A percentile compares a stretch with the other conserved stretches of the same genome.
These are phyloP conservation scores for Fragosphaeria purpurea DNA, from an alignment of 2,329 filamentous ascomycete species.

Conservation along the genomic window DNA sequence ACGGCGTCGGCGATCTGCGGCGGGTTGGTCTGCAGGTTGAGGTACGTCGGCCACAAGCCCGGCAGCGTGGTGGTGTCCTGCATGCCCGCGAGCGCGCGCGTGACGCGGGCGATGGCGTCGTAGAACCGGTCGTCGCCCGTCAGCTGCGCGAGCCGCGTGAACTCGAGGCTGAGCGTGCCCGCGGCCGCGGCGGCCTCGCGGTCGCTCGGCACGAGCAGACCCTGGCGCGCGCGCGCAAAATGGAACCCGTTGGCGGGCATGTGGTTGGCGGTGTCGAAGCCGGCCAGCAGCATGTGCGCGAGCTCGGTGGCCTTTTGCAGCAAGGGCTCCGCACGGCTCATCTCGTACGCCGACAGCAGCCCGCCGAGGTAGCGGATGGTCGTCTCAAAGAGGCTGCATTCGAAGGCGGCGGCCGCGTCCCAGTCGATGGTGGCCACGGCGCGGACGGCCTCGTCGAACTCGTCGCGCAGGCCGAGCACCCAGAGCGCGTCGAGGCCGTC, in stretches of 20 bases:
- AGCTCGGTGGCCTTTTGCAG: constrained; percentile 70
- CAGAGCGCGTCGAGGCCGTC: constrained; percentile 75
- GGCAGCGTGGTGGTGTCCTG: constrained; percentile 63
- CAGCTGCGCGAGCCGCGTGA: constrained; percentile 59
- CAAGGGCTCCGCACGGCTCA: constrained; percentile 60
- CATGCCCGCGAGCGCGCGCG: constrained; percentile 54
- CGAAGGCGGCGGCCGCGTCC: constrained; percentile 44
- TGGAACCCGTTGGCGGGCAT: constrained; percentile 47
- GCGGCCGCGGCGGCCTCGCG: constrained; percentile 27
- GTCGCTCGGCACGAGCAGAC: constrained; percentile 23
- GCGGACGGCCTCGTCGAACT: constrained; percentile 68
- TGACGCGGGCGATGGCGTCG: constrained; percentile 66
- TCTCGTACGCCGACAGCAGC: constrained; percentile 73
- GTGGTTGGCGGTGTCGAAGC: constrained; percentile 80
- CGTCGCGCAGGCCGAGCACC: constrained; percentile 70
- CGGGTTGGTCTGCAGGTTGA: constrained; percentile 43
- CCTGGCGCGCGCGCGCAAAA: constrained; percentile 30
- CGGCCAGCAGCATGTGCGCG: constrained; percentile 67
- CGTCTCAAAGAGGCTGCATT: constrained; percentile 67
- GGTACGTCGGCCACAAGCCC: constrained; percentile 61
- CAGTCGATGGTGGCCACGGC: constrained; percentile 73
- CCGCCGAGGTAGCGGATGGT: constrained; percentile 87
- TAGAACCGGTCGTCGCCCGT: constrained; percentile 61
- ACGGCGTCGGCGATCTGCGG: constrained; percentile 26
- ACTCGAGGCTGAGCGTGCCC: constrained; percentile 59